Percentiles rank a stretch among this genome's conserved stretches.
These are phyloP conservation scores for Babesia sp. DNA, from an alignment of 169 alveolate species.

Conservation along the genomic window DNA sequence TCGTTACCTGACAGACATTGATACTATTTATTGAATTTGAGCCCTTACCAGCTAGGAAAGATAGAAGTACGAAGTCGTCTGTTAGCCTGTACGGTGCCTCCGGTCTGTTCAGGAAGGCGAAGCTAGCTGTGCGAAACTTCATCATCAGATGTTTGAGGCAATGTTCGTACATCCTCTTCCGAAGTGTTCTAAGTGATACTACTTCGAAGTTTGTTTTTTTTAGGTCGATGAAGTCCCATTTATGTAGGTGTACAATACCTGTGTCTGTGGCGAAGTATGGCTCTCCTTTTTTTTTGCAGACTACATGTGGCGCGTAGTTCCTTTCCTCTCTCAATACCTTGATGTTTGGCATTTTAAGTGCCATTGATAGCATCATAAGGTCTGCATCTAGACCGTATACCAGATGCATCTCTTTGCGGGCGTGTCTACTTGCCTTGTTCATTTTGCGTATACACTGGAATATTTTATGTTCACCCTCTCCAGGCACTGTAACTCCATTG, in stretches of 20 bases:
- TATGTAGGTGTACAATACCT: constrained; percentile 61
- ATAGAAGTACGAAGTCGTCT: constrained; percentile 56
- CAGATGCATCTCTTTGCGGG: constrained; percentile 34
- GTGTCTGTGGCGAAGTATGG: constrained; percentile 60
- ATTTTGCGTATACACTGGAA: constrained; percentile 84
- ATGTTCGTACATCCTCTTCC: constrained; percentile 43
- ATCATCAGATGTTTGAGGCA: constrained; percentile 22
- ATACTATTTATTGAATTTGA: neutral
- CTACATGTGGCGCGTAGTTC: constrained; percentile 58
- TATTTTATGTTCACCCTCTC: constrained; percentile 99
- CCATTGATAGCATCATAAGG: constrained; percentile 58
- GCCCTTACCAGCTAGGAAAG: constrained; percentile 63
- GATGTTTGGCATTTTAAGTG: constrained; percentile 42
- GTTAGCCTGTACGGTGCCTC: constrained; percentile 47
- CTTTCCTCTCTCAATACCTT: constrained; percentile 57
- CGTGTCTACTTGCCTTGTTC: constrained; percentile 27
- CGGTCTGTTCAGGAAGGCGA: constrained; percentile 14
- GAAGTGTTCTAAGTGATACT: constrained; percentile 32
- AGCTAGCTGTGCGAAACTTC: constrained; percentile 6
- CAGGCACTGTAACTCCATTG: constrained; percentile 96
- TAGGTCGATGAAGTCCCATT: constrained; percentile 54
- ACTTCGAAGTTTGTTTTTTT: constrained; percentile 52
- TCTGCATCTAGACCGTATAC: constrained; percentile 70
- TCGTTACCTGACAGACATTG: constrained; percentile 45
- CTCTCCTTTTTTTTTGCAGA: constrained; percentile 44